Evolutionary conservation across 148 eudicot genomes (phyloP).

Genomic region (Drosera capensis): DNA sequence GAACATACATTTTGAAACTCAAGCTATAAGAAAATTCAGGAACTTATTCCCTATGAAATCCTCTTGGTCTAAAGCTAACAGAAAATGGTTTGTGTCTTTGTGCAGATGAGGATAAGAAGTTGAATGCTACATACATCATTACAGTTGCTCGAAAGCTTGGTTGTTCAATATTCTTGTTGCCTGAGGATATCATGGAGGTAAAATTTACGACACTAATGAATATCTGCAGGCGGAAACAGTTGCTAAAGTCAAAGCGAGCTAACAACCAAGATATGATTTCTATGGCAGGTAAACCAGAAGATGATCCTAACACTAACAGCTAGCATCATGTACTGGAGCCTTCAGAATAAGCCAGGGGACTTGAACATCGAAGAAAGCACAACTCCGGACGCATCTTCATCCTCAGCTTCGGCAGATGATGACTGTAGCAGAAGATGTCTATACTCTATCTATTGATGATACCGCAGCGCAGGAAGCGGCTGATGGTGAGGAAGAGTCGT

Average conservation of each 20-base stretch:
- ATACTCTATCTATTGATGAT: no score
- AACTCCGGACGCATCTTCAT: constrained; percentile 17
- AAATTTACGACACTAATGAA: neutral
- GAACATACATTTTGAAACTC: no score
- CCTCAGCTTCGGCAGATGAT: constrained; percentile 14
- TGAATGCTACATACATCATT: constrained; percentile 79
- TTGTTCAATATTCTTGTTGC: constrained; percentile 80
- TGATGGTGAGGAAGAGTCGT: no score
- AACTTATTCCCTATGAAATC: neutral
- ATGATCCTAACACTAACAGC: constrained; percentile 81
- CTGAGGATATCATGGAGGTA: constrained; percentile 95
- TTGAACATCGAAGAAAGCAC: constrained; percentile 16
- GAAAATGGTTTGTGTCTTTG: neutral
- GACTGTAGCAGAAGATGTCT: no score
- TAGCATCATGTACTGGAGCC: constrained; percentile 97
- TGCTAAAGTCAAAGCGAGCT: neutral
- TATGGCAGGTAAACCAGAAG: constrained; percentile 73
- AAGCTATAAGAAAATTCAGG: neutral
- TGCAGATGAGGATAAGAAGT: constrained; percentile 82
- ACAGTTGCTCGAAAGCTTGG: constrained; percentile 97
- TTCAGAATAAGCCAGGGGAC: constrained; percentile 36
- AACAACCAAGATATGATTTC: neutral
- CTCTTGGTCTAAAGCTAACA: neutral
- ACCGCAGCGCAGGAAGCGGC: no score
- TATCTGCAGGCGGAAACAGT: neutral